Conservation (phyloP, 495 filamentous ascomycete species). For the Neurospora sp. region DNA sequence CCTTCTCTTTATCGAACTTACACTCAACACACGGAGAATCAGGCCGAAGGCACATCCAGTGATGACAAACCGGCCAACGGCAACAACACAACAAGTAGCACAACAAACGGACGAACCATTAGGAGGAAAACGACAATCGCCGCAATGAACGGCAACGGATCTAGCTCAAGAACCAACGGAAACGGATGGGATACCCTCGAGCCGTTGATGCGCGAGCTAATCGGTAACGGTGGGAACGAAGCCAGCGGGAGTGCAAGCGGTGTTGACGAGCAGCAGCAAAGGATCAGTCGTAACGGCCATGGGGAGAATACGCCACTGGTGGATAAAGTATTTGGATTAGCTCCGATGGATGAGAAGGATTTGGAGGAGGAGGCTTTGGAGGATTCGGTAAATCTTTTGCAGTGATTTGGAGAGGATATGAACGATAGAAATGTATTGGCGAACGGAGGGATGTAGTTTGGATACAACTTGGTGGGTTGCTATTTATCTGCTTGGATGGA, state of each 20-base stretch:
- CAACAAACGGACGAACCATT: background rate
- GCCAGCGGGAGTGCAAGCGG: background rate
- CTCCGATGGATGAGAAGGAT: background rate
- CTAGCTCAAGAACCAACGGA: background rate
- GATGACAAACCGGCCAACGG: background rate
- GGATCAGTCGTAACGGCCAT: background rate
- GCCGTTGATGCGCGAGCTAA: conserved; percentile 13
- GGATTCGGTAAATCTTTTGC: background rate
- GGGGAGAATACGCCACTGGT: background rate
- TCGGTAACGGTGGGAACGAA: background rate
- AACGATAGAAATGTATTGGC: no score
- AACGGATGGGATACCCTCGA: conserved; percentile 9
- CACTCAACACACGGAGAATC: background rate
- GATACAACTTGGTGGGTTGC: no score
- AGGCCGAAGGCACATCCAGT: background rate
- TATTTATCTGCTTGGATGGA: no score
- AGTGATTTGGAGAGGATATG: no score
- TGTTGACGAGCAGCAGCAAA: background rate
- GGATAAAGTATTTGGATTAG: background rate
- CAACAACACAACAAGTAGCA: background rate
- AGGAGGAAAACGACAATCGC: background rate
- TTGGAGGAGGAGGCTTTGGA: background rate
- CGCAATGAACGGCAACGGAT: background rate
- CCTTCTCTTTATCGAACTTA: background rate
- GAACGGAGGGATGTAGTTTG: no score